Evolutionary conservation across 2,329 filamentous ascomycete genomes (phyloP).

Genomic region (Dendryphion nanum): DNA sequence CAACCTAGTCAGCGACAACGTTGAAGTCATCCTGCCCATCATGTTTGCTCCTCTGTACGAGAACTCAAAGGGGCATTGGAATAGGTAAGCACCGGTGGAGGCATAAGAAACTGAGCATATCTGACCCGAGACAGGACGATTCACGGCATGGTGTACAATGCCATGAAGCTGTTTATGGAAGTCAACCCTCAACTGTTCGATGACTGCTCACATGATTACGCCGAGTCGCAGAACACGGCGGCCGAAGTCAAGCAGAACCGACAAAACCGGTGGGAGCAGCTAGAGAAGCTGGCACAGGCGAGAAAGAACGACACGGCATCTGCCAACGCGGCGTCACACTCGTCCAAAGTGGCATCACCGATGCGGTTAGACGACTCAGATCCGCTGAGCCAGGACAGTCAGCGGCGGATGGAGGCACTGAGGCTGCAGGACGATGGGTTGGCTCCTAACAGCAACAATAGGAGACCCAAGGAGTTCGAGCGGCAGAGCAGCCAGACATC

Average conservation of each 20-base stretch:
- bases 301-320: slow-evolving; percentile 52
- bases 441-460: slow-evolving; percentile 33
- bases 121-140: slow-evolving; percentile 68
- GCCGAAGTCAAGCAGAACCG: slow-evolving; percentile 78
- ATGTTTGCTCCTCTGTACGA: slow-evolving; percentile 99
- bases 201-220: slow-evolving; percentile 97
- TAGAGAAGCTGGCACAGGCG: slow-evolving; percentile 76
- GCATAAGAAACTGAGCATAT: slow-evolving; percentile 3
- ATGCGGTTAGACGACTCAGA: slow-evolving; percentile 70
- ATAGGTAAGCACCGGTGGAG: slow-evolving; percentile 64
- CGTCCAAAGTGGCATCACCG: slow-evolving; percentile 40
- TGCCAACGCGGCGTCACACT: slow-evolving; percentile 14
- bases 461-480: slow-evolving; percentile 41
- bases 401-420: slow-evolving; percentile 83
- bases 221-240: slow-evolving; percentile 90
- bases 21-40: slow-evolving; percentile 96
- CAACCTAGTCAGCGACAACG: slow-evolving; percentile 97
- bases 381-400: slow-evolving; percentile 75
- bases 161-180: slow-evolving; percentile 99
- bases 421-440: slow-evolving; percentile 76
- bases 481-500: slow-evolving; percentile 40
- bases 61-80: slow-evolving; percentile 99
- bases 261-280: slow-evolving; percentile 84
- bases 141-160: slow-evolving; percentile 99
- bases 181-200: slow-evolving; percentile 98